Evolutionary conservation across 2,329 filamentous ascomycete species (phyloP), one percentile per base, ranked within the genome.

Genomic region (Alternaria longipes): DNA sequence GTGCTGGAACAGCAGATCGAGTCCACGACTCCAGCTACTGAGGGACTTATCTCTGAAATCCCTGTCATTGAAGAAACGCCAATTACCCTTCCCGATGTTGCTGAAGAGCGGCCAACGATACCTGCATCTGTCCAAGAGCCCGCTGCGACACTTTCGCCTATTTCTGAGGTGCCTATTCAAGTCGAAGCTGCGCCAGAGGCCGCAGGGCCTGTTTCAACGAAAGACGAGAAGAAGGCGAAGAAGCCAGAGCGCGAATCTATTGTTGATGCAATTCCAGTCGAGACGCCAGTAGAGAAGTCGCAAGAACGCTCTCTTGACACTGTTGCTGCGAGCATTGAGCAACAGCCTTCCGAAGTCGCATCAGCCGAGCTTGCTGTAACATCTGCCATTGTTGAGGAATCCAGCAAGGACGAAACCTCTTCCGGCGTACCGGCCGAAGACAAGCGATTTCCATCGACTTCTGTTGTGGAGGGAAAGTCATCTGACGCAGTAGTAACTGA

Each of bases 171-270:
- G 8, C 14, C 16, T 4, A n/a, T 16, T 4, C 46, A 42, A 18
- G 18, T 46, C 9, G 41, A 55, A 14, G 34, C 46, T 24, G 18
- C 30, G 8, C 38, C 18, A n/a, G 54, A 54, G 12, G 22, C 40
- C 3, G 34, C 38, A 3, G 20, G 28, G 3, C 28, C 53, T 1
- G 16, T 44, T 22, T 60, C 62, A 0, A 66, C 65, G 47, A 67
- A 70, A 44, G 69, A 36, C 32, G 14, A 70, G 57, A 72, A 74
- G 50, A 61, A 66, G 38, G 51, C 44, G 3, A 69, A 74, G 62
- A 73, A 74, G 28, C 54, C 63, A 8, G 71, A 73, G 54, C 65
- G 65, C 32, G 62, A 59, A 34, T 71, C 67, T 28, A 38, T 59
- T 18, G 59, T 57, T 2, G 67, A 68, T n/a, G 55, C 55, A 20